phyloP scores from a whole-genome alignment of 495 filamentous ascomycete genomes.

The Xylaria scruposa region DNA sequence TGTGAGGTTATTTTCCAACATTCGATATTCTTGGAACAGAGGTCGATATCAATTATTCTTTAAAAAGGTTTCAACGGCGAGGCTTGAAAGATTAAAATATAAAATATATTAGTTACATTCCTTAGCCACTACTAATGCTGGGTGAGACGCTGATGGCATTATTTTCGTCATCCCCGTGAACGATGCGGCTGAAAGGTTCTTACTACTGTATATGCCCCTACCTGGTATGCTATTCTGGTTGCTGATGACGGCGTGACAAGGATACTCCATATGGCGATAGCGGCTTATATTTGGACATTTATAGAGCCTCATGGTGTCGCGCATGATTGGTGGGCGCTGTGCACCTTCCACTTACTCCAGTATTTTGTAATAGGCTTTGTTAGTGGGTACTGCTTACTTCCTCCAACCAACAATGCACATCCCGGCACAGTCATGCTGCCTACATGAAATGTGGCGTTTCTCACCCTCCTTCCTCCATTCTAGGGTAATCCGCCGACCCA shows the following conservation, averaged over 20 bases:
- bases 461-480: conserved; percentile 1
- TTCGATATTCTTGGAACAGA: not conserved
- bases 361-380: not conserved
- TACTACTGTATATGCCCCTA: not conserved
- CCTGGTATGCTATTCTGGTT: not conserved
- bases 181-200: not conserved
- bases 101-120: not conserved
- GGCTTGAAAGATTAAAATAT: not conserved
- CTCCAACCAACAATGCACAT: not conserved
- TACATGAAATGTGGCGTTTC: conserved; percentile 1
- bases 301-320: not conserved
- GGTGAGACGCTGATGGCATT: not conserved
- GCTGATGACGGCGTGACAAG: not conserved
- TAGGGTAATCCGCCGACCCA: not conserved
- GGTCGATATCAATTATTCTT: not conserved
- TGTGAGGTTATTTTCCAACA: not conserved
- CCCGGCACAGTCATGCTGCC: not conserved
- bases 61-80: not conserved
- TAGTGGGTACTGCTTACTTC: not conserved
- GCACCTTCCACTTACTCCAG: too few relatives aligned
- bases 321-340: too few relatives aligned
- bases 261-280: not conserved
- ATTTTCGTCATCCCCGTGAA: not conserved
- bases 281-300: not conserved
- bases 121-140: not conserved